Evolutionary conservation across 768 basidiomycete species (phyloP).

Genomic region (Auriculariales sp.): DNA sequence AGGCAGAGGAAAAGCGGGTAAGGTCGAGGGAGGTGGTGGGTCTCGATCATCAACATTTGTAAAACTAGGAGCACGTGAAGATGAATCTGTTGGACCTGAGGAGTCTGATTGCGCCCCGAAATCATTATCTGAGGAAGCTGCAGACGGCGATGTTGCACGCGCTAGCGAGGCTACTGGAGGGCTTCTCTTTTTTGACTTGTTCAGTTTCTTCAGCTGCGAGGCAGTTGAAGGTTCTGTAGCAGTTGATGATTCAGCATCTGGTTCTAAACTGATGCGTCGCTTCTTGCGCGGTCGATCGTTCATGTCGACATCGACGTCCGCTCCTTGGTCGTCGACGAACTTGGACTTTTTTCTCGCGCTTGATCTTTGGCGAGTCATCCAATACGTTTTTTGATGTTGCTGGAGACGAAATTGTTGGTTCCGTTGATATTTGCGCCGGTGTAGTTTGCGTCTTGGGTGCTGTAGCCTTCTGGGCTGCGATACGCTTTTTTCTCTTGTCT

Average conservation of each 20-base stretch:
- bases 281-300: not conserved
- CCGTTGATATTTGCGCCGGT: constrained; percentile 10
- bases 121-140: not conserved
- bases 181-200: constrained; percentile 1
- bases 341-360: constrained; percentile 1
- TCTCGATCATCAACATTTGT: not conserved
- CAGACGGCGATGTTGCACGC: not conserved
- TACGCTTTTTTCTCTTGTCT: constrained; percentile 39
- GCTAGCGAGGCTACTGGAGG: constrained; percentile 2
- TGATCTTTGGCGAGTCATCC: not conserved
- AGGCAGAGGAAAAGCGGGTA: constrained; percentile 61
- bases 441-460: constrained; percentile 12
- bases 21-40: constrained; percentile 18
- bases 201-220: constrained; percentile 1
- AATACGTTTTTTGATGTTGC: not conserved
- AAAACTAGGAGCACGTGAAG: too few species aligned
- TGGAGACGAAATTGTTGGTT: not conserved
- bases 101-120: too few species aligned
- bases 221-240: constrained; percentile 1
- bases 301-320: constrained; percentile 5
- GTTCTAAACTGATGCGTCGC: not conserved
- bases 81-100: too few species aligned
- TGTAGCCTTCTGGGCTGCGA: constrained; percentile 14
- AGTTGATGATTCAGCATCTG: constrained; percentile 4
- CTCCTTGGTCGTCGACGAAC: not conserved